Evolutionary conservation across 2,329 filamentous ascomycete species (phyloP), one percentile per base, ranked within the genome.

Genomic region (Nakataea oryzae): DNA sequence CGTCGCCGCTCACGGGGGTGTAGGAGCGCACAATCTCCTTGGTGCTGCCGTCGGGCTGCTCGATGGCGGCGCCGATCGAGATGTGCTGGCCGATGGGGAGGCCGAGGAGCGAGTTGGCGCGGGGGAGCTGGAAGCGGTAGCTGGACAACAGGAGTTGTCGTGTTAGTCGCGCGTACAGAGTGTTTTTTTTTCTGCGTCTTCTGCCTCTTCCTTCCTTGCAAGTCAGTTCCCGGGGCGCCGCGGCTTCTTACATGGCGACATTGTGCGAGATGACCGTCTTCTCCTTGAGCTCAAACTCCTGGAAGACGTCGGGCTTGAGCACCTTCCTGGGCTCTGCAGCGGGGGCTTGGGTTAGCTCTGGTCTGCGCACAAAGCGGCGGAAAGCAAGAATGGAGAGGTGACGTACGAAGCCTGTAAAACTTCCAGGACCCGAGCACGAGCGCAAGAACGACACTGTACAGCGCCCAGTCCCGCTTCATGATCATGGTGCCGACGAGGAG

Each of bases 71-170:
- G 68, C 89, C 91, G 73, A 99, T 91, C 65, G 93, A 97, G 78
- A 99, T 97, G 81, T 99, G 95, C 80, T 99, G 95, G 73, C 95
- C 95, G 79, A 97, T 97, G 68, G 95, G 93, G 56, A 97, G 89
- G 72, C 95, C 95, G 71, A 97, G 90, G 74, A 97, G 91, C 68
- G 90, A 85, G 69, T 81, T 88, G 54, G 87, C 79, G 60, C 82
- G 82, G 63, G 93, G 93, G 54, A 99, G 90, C 67, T 84, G 83
- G 80, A 97, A 97, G 72, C 95, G 92, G 82, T 97, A 99, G 79
- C 88, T 91, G 64, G 61, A 56, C n/a, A 54, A 54, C 61, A 67
- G 65, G n/a, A n/a, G 24, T 6, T 17, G 30, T 60, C 12, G 41
- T 50, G 41, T 47, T 54, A 61, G 56, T 60, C 21, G 41, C 41